These are phyloP conservation scores for Exophiala sideris DNA, from an alignment of 2,329 filamentous ascomycete genomes.

Conservation along the genomic window DNA sequence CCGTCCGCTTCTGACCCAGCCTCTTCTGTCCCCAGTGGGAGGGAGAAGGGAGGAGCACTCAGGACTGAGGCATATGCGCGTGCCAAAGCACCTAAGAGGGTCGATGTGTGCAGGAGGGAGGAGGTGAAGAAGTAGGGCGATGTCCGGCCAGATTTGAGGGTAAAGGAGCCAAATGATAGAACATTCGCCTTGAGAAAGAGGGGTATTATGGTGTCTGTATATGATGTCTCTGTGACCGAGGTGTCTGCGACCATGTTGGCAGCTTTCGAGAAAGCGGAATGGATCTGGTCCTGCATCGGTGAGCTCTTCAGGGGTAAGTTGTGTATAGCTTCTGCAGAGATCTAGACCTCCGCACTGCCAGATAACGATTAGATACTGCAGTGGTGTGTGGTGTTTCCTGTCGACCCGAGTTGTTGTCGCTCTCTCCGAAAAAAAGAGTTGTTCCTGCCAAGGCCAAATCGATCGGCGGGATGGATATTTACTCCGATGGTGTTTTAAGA, in stretches of 20 bases:
- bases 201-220: slow-evolving; percentile 38
- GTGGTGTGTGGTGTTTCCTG: no score
- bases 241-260: slow-evolving; percentile 19
- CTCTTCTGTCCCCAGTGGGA: slow-evolving; percentile 32
- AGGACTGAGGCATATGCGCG: slow-evolving; percentile 72
- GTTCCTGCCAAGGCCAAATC: no score
- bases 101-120: slow-evolving; percentile 79
- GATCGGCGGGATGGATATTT: no score
- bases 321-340: no score
- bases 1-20: slow-evolving; percentile 21
- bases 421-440: no score
- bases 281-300: no score
- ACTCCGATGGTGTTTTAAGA: no score
- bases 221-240: slow-evolving; percentile 18
- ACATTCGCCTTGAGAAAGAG: slow-evolving; percentile 40
- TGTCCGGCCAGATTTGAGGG: slow-evolving; percentile 82
- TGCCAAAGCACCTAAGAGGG: slow-evolving; percentile 72
- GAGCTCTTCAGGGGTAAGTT: no score
- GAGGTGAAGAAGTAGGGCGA: slow-evolving; percentile 99
- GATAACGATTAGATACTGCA: no score
- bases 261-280: not conserved
- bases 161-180: slow-evolving; percentile 48
- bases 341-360: no score
- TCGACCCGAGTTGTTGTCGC: no score
- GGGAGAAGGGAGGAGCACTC: slow-evolving; percentile 44